A percentile compares a stretch with the other conserved stretches of the same genome.
Conservation (phyloP, 169 alveolate species). For the Cryptosporidium sp. region DNA sequence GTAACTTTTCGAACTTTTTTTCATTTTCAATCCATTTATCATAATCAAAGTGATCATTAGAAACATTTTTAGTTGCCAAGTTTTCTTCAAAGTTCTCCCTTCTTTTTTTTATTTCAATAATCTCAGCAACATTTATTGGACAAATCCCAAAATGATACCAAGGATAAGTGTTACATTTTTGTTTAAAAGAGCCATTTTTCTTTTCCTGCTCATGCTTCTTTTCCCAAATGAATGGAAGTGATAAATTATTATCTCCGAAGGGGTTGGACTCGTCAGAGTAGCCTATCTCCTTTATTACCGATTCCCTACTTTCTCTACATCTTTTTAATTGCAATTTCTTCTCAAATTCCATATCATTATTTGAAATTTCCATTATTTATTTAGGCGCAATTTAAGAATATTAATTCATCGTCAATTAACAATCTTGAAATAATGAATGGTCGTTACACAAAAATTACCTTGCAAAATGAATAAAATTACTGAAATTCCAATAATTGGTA, state of each 20-base stretch:
- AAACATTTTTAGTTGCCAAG: neutral
- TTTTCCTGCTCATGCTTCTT: conserved; percentile 49
- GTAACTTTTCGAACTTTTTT: conserved; percentile 37
- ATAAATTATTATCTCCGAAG: conserved; percentile 55
- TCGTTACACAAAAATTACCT: neutral
- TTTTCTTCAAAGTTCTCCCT: conserved; percentile 44
- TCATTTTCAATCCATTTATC: conserved; percentile 59
- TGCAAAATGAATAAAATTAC: neutral
- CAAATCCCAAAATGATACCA: conserved; percentile 57
- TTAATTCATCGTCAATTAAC: neutral
- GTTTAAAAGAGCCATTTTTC: neutral
- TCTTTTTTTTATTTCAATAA: conserved; percentile 30
- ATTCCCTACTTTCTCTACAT: conserved; percentile 39
- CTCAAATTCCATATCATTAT: conserved; percentile 25
- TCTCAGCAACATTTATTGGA: conserved; percentile 44
- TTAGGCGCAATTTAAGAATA: neutral
- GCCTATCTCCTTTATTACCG: conserved; percentile 12
- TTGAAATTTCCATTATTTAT: neutral
- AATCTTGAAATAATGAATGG: neutral
- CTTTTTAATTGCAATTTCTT: conserved; percentile 25
- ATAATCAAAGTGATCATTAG: conserved; percentile 3
- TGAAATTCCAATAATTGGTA: conserved; percentile 17
- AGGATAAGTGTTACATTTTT: conserved; percentile 37
- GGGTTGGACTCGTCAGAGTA: conserved; percentile 67
- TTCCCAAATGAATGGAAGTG: conserved; percentile 65